Evolutionary conservation across 257 asterid species (phyloP).

Genomic region (Solanum okadae): DNA sequence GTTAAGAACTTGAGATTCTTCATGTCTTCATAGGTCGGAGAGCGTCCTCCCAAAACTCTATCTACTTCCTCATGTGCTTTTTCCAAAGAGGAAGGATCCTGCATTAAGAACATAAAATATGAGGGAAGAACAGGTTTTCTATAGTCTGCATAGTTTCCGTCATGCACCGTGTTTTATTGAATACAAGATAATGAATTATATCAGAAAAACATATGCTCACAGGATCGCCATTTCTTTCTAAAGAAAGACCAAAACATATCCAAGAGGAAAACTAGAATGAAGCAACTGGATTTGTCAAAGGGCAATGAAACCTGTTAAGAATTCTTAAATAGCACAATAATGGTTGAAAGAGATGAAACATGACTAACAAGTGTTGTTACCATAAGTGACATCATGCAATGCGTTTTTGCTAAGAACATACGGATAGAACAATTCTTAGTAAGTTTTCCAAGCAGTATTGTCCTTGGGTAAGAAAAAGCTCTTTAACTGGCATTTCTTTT

Average conservation of each 20-base stretch:
- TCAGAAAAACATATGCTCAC: not conserved
- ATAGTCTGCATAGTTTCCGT: not conserved
- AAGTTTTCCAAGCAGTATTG: not conserved
- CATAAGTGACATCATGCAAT: not conserved
- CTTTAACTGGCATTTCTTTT: not conserved
- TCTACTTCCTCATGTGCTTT: slow-evolving; percentile 93
- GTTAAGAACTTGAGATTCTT: slow-evolving; percentile 82
- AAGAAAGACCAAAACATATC: not conserved
- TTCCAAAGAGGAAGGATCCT: slow-evolving; percentile 57
- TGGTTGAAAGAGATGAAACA: not conserved
- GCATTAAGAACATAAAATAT: slow-evolving; percentile 7
- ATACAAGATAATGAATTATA: not conserved
- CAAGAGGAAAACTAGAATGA: not conserved
- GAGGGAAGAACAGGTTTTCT: not conserved
- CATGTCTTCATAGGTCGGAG: slow-evolving; percentile 74
- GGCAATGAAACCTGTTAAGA: not conserved
- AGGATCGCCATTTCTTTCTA: not conserved
- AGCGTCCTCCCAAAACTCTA: slow-evolving; percentile 63
- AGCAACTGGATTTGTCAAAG: not conserved
- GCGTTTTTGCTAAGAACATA: not conserved
- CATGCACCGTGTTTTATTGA: not conserved
- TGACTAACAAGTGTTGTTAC: not conserved
- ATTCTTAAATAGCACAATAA: not conserved
- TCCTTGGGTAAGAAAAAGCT: not conserved
- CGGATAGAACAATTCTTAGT: not conserved